Conservation (phyloP, 768 basidiomycete species). For the Boletus edulis region DNA sequence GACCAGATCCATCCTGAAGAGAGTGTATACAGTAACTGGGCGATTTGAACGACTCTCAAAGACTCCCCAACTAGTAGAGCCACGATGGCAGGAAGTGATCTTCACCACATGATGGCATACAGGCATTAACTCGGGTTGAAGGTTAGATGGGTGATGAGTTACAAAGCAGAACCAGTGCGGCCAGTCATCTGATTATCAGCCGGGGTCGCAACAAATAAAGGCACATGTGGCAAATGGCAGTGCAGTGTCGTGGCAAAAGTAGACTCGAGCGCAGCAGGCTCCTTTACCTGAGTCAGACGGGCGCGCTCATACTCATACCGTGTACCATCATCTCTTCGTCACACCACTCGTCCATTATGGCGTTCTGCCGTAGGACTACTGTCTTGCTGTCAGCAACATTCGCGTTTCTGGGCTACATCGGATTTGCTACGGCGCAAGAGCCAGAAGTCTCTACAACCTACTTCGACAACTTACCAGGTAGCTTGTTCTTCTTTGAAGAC, state of each 20-base stretch:
- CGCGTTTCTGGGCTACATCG: constrained; percentile 19
- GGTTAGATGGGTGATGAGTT: too few species aligned
- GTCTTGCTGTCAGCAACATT: constrained; percentile 27
- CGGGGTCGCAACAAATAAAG: too few species aligned
- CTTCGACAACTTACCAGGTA: constrained; percentile 72
- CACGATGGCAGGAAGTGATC: too few species aligned
- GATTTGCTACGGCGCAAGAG: constrained; percentile 36
- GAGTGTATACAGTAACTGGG: too few species aligned
- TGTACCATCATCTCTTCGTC: neutral
- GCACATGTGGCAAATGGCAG: too few species aligned
- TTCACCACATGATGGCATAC: too few species aligned
- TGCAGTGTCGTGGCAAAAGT: constrained; percentile 13
- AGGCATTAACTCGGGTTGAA: too few species aligned
- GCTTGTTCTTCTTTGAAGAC: constrained; percentile 92
- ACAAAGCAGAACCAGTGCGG: too few species aligned
- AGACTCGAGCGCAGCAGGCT: constrained; percentile 2
- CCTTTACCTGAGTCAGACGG: neutral
- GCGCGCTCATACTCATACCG: neutral
- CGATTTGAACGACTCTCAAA: too few species aligned
- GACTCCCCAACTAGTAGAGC: too few species aligned
- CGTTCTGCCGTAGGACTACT: constrained; percentile 26
- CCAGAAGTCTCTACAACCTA: constrained; percentile 48
- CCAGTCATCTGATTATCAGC: too few species aligned
- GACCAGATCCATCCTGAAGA: too few species aligned
- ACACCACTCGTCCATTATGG: constrained; percentile 25